Base-by-base conservation (phyloP, 495 filamentous ascomycete species). In the Aspergillus homomorphus region DNA sequence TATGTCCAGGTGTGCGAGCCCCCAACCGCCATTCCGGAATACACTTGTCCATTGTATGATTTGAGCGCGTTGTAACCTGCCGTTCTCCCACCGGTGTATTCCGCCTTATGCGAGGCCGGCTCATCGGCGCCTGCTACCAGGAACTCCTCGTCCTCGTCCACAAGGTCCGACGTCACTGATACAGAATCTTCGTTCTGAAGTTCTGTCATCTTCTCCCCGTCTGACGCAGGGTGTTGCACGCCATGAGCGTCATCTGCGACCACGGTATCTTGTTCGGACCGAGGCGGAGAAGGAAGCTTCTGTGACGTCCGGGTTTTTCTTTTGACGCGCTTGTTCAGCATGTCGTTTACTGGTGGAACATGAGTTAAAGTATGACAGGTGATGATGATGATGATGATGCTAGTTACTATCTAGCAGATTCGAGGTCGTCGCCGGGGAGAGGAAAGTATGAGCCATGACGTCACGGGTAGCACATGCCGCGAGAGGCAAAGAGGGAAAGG, bases 1-100 rank as follows among this genome's bases (percentile, higher is more conserved):
- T 73, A 73, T 18, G 65, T 71, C 69, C 71, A 73, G 22, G 64
- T 70, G 22, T 71, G 69, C 8, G 71, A 70, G 19, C 67, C 64
- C 19, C 69, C 71, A 23, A 73, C 59, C 6, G 71, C 64, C 65
- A 73, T 73, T 0, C 69, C 71, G 15, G 69, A 66, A 57, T 70
- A 70, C n/a, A 68, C 56, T 28, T 70, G 67, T 0, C 67, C 69
- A 5, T 66, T 60, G 54, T 68, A 62, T 8, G 66, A 57, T 51
- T 73, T 70, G 4, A 73, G 58, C 1, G 64, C 58, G 48, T 69
- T 71, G 56, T 73, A 73, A 6, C 67, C 65, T 2, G 57, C 51
- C 9, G 43, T 43, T 19, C 59, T 57, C 6, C 9, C 30, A 7
- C 49, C 20, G 15, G 24, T 41, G 28, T 60, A 26, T 30, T 22